Percentiles rank a stretch among this genome's conserved stretches.
phyloP scores from a whole-genome alignment of 345 rosid species.

The Turritis glabra region DNA sequence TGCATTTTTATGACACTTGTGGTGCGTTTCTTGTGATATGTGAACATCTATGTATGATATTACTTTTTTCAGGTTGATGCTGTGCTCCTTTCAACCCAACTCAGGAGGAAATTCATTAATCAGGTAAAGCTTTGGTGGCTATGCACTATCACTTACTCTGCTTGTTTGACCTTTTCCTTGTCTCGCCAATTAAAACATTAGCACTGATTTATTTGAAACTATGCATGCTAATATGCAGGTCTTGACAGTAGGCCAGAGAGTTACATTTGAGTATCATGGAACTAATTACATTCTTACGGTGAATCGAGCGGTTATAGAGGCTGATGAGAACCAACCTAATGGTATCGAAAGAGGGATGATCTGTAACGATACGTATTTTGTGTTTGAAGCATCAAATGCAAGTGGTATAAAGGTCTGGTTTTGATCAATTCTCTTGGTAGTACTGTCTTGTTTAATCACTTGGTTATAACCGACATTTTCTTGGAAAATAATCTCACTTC shows the following conservation, averaged over 20 bases:
- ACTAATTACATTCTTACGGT: conserved; percentile 74
- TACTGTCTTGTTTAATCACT: too few species aligned
- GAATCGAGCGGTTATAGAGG: conserved; percentile 62
- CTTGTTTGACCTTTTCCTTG: too few species aligned
- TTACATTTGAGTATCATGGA: conserved; percentile 74
- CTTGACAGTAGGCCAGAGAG: conserved; percentile 77
- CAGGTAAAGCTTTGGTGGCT: conserved; percentile 48
- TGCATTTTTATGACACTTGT: too few species aligned
- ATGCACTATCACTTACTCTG: not conserved
- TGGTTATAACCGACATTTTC: too few species aligned
- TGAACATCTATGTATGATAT: too few species aligned
- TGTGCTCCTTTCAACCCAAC: conserved; percentile 55
- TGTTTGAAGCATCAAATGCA: conserved; percentile 72
- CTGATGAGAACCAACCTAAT: conserved; percentile 42
- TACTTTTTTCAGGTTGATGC: conserved; percentile 92
- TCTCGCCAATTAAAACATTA: too few species aligned
- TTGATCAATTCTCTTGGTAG: not conserved
- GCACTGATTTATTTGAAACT: too few species aligned
- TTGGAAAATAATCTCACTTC: too few species aligned
- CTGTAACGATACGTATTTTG: conserved; percentile 58
- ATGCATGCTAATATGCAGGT: conserved; percentile 53
- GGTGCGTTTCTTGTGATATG: too few species aligned
- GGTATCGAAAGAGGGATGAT: conserved; percentile 71
- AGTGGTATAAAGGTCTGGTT: conserved; percentile 76
- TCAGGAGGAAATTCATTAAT: conserved; percentile 57